Conservation (phyloP, 768 basidiomycete species). For the Lentinula edodes region DNA sequence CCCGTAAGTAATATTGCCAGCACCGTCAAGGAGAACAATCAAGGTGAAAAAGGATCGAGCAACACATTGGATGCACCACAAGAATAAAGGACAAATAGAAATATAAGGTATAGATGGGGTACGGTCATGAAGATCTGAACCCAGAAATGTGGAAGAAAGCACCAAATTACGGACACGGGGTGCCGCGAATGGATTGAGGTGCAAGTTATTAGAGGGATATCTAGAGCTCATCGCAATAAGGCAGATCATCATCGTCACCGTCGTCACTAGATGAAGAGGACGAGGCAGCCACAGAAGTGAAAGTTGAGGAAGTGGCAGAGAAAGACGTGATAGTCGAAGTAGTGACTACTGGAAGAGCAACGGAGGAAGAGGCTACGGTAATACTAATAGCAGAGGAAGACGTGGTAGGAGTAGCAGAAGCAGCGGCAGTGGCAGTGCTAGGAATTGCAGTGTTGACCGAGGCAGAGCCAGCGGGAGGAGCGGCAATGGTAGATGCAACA, state of each 20-base stretch:
- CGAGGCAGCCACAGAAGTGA: slow-evolving; percentile 7
- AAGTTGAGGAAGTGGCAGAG: slow-evolving; percentile 20
- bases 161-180: not conserved
- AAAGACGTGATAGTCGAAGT: slow-evolving; percentile 16
- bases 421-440: slow-evolving; percentile 14
- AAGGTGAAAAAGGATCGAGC: not conserved
- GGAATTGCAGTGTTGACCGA: slow-evolving; percentile 26
- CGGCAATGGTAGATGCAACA: slow-evolving; percentile 29
- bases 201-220: not conserved
- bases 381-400: slow-evolving; percentile 11
- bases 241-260: slow-evolving; percentile 16
- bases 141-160: not conserved
- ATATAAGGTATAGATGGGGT: not conserved
- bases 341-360: slow-evolving; percentile 7
- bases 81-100: not conserved
- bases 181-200: not conserved
- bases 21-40: not conserved
- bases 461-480: slow-evolving; percentile 35
- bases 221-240: slow-evolving; percentile 13
- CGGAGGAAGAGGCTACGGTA: slow-evolving; percentile 11
- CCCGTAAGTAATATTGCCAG: slow-evolving; percentile 2
- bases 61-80: too few species aligned
- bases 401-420: slow-evolving; percentile 20
- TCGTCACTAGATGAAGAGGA: slow-evolving; percentile 17
- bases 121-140: not conserved